These are phyloP conservation scores for Wickerhamiella kurtzmanii DNA, from an alignment of 805 yeast genomes.

Conservation along the genomic window DNA sequence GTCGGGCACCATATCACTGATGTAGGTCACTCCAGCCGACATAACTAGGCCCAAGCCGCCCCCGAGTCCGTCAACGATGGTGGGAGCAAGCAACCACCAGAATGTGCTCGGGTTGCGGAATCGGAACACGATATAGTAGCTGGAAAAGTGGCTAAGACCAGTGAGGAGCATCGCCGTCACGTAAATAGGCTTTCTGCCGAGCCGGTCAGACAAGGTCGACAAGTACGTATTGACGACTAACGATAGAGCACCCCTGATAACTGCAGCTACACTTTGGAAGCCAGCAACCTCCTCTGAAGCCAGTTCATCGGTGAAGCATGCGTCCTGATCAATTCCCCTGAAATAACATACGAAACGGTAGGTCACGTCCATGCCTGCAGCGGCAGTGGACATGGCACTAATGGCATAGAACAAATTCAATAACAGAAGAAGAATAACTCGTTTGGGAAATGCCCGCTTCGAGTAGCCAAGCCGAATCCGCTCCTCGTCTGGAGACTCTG, in stretches of 20 bases:
- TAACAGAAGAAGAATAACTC: constrained; percentile 11
- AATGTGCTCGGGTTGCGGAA: constrained; percentile 10
- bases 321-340: constrained; percentile 7
- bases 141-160: constrained; percentile 6
- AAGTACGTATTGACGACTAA: constrained; percentile 12
- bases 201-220: constrained; percentile 16
- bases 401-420: constrained; percentile 5
- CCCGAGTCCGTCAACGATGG: constrained; percentile 15
- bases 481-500: constrained; percentile 7
- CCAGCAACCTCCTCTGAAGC: constrained; percentile 15
- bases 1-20: constrained; percentile 18
- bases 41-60: constrained; percentile 10
- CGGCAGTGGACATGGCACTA: constrained; percentile 11
- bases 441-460: constrained; percentile 13
- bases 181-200: constrained; percentile 18
- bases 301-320: constrained; percentile 13
- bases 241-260: constrained; percentile 10
- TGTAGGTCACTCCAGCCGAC: constrained; percentile 15
- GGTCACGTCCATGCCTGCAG: constrained; percentile 16
- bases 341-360: constrained; percentile 17
- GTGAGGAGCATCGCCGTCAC: constrained; percentile 10
- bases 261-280: constrained; percentile 10
- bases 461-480: constrained; percentile 14
- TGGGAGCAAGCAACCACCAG: constrained; percentile 18
- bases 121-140: constrained; percentile 19